A percentile compares a stretch with the other conserved stretches of the same genome.
These are phyloP conservation scores for Fusarium continuum DNA, from an alignment of 2,329 filamentous ascomycete genomes.

Conservation along the genomic window DNA sequence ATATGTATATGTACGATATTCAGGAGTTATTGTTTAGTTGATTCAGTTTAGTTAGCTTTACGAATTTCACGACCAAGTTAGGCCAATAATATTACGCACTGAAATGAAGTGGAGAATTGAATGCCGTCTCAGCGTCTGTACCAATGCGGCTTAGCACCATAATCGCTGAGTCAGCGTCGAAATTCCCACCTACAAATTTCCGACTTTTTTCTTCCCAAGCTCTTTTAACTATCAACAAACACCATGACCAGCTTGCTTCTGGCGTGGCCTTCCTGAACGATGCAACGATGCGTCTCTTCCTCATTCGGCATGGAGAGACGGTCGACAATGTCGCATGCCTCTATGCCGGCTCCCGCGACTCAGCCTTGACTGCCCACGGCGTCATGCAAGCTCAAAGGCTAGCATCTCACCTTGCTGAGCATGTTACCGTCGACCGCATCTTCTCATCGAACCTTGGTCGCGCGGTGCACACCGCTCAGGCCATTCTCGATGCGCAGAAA, in stretches of 20 bases:
- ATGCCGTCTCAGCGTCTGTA: not conserved
- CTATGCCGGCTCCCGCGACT: slow-evolving; percentile 84
- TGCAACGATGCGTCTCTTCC: slow-evolving; percentile 63
- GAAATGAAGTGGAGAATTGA: not conserved
- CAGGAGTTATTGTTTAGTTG: slow-evolving; percentile 26
- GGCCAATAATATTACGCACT: slow-evolving; percentile 11
- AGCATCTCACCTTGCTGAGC: slow-evolving; percentile 65
- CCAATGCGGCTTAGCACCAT: slow-evolving; percentile 1
- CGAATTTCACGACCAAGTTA: slow-evolving; percentile 25
- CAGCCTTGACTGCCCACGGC: slow-evolving; percentile 82
- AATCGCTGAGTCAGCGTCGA: slow-evolving; percentile 24
- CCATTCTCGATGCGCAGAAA: slow-evolving; percentile 67
- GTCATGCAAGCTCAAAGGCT: slow-evolving; percentile 79
- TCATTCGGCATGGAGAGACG: slow-evolving; percentile 89
- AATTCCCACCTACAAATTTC: slow-evolving; percentile 28
- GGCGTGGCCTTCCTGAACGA: slow-evolving; percentile 32
- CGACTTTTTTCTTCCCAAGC: slow-evolving; percentile 23
- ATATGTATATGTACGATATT: slow-evolving; percentile 16
- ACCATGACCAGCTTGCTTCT: slow-evolving; percentile 37
- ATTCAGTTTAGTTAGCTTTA: slow-evolving; percentile 19
- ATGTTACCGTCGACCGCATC: slow-evolving; percentile 63
- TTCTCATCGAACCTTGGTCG: slow-evolving; percentile 83
- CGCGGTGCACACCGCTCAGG: slow-evolving; percentile 75
- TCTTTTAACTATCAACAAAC: slow-evolving; percentile 4
- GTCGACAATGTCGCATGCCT: slow-evolving; percentile 86